A percentile compares a stretch with the other conserved stretches of the same genome.
Conservation (phyloP, 225 moss, liverwort and hornwort genomes). For the Pseudoscleropodium purum region DNA sequence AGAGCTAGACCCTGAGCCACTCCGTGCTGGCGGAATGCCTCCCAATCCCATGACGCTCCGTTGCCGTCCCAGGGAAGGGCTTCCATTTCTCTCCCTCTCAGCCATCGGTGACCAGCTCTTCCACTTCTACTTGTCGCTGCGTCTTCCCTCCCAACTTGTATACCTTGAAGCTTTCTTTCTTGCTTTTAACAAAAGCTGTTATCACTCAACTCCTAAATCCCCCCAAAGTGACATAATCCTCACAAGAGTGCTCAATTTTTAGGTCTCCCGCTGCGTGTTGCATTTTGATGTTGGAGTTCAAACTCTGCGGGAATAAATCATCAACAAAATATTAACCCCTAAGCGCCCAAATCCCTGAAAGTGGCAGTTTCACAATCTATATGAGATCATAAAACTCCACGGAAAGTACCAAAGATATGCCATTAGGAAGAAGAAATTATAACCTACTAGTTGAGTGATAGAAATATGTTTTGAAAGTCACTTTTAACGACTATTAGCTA, state of each 20-base stretch:
- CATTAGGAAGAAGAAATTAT: not conserved
- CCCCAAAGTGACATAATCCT: not conserved
- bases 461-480: not conserved
- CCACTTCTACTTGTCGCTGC: not conserved
- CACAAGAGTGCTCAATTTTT: not conserved
- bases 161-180: not conserved
- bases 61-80: slow-evolving; percentile 41
- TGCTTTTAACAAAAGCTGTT: not conserved
- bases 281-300: not conserved
- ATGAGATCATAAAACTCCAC: not conserved
- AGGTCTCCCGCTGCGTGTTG: not conserved
- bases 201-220: not conserved
- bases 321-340: not conserved
- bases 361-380: not conserved
- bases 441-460: not conserved
- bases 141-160: not conserved
- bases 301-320: not conserved
- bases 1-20: slow-evolving; percentile 13
- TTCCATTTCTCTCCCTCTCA: slow-evolving; percentile 52
- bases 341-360: not conserved
- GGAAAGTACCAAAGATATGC: not conserved
- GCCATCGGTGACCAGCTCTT: slow-evolving; percentile 21
- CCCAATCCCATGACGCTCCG: slow-evolving; percentile 33
- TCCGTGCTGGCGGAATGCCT: slow-evolving; percentile 27
- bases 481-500: not conserved